A percentile compares a stretch with the other conserved stretches of the same genome.
These are phyloP conservation scores for Cladosporium sp. DNA, from an alignment of 2,329 filamentous ascomycete species.

Conservation along the genomic window DNA sequence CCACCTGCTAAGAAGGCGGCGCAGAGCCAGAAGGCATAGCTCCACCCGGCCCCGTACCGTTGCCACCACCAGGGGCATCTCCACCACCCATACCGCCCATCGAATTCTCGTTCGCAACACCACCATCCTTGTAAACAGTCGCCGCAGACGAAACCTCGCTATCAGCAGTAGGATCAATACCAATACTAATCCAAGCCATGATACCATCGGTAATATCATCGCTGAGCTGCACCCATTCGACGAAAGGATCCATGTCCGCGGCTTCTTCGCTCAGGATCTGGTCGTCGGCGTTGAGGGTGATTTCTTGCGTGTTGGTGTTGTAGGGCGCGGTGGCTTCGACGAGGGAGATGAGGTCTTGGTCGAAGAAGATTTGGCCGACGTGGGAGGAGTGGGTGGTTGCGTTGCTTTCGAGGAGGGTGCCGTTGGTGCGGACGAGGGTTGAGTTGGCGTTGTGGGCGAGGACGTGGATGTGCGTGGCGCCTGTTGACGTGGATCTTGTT, in stretches of 20 bases:
- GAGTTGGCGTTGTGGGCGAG: slow-evolving; percentile 35
- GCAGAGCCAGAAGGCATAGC: background rate
- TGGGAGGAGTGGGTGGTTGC: slow-evolving; percentile 55
- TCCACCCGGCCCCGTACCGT: background rate
- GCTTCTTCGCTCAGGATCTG: slow-evolving; percentile 49
- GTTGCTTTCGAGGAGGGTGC: slow-evolving; percentile 54
- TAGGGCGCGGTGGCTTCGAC: slow-evolving; percentile 53
- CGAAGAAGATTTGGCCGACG: slow-evolving; percentile 64
- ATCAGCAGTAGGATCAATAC: slow-evolving; percentile 42
- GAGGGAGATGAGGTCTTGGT: slow-evolving; percentile 55
- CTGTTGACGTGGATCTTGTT: background rate
- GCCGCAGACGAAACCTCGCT: slow-evolving; percentile 22
- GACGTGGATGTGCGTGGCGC: slow-evolving; percentile 42
- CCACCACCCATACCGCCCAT: slow-evolving; percentile 22
- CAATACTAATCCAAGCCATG: slow-evolving; percentile 55
- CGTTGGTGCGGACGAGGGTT: slow-evolving; percentile 46
- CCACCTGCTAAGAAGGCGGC: background rate
- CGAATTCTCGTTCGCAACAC: slow-evolving; percentile 25
- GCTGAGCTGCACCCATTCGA: slow-evolving; percentile 59
- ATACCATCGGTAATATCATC: slow-evolving; percentile 52
- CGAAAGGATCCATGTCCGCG: slow-evolving; percentile 52
- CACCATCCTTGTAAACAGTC: slow-evolving; percentile 25
- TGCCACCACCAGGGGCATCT: slow-evolving; percentile 6
- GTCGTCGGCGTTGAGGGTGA: slow-evolving; percentile 55
- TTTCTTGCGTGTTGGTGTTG: slow-evolving; percentile 40